Percentiles rank a stretch among this genome's conserved stretches.
phyloP scores from a whole-genome alignment of 345 rosid species.

The Gossypium herbaceum region DNA sequence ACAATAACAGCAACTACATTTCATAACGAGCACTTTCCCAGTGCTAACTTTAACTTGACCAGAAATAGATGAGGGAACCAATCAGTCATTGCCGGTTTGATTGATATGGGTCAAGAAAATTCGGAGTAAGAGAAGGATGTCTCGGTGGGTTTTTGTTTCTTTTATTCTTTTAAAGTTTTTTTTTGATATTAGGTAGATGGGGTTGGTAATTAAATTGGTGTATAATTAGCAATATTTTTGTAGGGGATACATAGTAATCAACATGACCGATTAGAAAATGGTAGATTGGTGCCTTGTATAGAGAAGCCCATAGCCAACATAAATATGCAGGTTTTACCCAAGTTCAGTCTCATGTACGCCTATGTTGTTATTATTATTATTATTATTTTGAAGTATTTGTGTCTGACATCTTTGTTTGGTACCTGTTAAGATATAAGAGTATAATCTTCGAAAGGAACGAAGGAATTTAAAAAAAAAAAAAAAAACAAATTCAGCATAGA shows the following conservation, averaged over 20 bases:
- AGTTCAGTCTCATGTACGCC: background rate
- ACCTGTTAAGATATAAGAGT: background rate
- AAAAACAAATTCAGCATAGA: no score
- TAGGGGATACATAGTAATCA: background rate
- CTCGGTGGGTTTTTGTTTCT: background rate
- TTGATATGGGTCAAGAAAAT: background rate
- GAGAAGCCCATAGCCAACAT: background rate
- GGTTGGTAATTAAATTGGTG: background rate
- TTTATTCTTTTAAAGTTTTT: background rate
- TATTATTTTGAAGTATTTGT: background rate
- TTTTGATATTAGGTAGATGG: background rate
- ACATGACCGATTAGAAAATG: background rate
- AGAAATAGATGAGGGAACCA: background rate
- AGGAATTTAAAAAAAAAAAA: no score
- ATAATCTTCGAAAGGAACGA: no score
- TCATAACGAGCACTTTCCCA: conserved; percentile 3
- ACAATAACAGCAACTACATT: background rate
- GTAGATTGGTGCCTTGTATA: background rate
- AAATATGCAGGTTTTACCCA: background rate
- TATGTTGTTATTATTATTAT: background rate
- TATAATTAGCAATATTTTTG: conserved; percentile 11
- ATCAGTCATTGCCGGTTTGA: background rate
- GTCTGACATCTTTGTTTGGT: background rate
- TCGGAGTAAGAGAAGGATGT: background rate
- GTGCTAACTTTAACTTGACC: background rate